Conservation (phyloP, 805 yeast species). For the Priceomyces castillae region DNA sequence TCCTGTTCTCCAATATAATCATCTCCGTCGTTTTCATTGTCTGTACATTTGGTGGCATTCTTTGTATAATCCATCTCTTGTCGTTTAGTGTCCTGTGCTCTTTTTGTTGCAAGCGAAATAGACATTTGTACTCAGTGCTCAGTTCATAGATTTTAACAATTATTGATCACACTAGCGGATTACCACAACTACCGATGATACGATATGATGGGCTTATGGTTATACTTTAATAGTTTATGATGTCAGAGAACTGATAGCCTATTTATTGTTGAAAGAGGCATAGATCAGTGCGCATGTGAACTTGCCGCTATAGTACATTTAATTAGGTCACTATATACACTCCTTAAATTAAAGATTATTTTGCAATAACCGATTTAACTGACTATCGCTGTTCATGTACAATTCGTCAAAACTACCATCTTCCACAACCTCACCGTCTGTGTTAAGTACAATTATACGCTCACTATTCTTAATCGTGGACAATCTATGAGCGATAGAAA, state of each 20-base stretch:
- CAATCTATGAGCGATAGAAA: constrained; percentile 88
- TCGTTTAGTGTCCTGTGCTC: background rate
- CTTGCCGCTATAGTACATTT: background rate
- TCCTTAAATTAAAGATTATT: constrained; percentile 16
- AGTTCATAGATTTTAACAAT: background rate
- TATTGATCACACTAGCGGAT: background rate
- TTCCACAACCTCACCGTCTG: constrained; percentile 57
- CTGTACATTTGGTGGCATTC: background rate
- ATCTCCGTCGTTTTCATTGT: no score
- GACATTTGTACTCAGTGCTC: background rate
- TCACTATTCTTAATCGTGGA: constrained; percentile 84
- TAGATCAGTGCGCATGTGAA: background rate
- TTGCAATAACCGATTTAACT: constrained; percentile 35
- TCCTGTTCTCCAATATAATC: no score
- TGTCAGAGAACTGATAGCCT: no score
- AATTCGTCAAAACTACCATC: constrained; percentile 46
- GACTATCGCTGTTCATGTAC: constrained; percentile 26
- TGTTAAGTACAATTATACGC: constrained; percentile 66
- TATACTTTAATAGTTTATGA: background rate
- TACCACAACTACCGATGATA: background rate
- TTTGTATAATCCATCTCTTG: background rate
- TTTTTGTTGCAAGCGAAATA: background rate
- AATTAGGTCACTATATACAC: background rate
- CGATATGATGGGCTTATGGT: background rate
- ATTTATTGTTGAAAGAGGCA: no score